Conservation (phyloP, 1,139 yeast genomes). For the Saccharomyces hybrid region DNA sequence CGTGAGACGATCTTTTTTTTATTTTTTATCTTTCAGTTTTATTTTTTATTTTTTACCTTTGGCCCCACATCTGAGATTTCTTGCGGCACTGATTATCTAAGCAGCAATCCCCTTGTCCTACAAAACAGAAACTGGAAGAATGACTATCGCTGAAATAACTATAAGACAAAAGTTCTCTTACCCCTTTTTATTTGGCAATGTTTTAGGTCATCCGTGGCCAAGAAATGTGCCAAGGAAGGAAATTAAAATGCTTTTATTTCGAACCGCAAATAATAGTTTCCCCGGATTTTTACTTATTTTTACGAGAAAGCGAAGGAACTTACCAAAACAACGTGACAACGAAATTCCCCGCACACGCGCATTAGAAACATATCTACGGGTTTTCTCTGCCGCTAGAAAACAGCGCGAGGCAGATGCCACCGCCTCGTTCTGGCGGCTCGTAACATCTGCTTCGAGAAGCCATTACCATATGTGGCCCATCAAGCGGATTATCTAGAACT, state of each 20-base stretch:
- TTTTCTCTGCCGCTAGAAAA: background rate
- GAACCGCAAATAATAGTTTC: background rate
- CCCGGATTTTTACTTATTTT: background rate
- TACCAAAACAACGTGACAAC: background rate
- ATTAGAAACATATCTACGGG: background rate
- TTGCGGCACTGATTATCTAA: background rate
- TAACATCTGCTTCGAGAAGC: background rate
- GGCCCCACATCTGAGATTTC: background rate
- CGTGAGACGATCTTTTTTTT: background rate
- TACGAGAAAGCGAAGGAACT: background rate
- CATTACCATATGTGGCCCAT: background rate
- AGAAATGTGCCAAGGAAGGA: background rate
- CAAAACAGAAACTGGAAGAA: background rate
- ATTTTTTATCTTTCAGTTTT: background rate
- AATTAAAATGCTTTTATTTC: background rate
- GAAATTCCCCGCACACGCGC: background rate
- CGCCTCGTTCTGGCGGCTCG: background rate
- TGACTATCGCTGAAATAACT: background rate
- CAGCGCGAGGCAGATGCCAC: background rate
- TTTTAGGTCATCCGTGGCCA: background rate
- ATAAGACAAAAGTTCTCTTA: background rate
- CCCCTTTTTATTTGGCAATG: background rate
- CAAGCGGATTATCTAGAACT: background rate
- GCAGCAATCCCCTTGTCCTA: background rate
- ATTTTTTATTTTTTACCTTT: background rate